Base-by-base conservation (phyloP, 1,139 yeast species). In the Debaryomyces subglobosus region DNA sequence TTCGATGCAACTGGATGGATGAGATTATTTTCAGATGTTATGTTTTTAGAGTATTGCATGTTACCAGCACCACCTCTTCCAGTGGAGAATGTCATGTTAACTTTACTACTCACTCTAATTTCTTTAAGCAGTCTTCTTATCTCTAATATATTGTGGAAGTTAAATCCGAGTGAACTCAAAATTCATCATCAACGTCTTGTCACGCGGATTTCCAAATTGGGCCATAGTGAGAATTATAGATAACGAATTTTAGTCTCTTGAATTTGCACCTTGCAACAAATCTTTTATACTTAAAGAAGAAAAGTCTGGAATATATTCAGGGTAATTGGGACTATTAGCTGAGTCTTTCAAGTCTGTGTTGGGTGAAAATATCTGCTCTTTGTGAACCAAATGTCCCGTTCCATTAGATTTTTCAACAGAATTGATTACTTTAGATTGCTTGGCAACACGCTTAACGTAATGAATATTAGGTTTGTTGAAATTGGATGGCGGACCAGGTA, bases 61-160 rank as follows among this genome's bases (percentile, higher is more conserved):
- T 72, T 72, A 2, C 77, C 77, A 16, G 71, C 69, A 30, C 77
- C 77, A 15, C 77, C 77, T 56, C 77, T 63, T 21, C 77, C 77
- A 2, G 72, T 68, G 2, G 71, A 63, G 45, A 59, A 62, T 12
- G 53, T 40, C 56, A 53, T 55, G 15, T 29, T 20, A 13, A 24
- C 34, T 15, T 18, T n/a, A 16, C 13, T 35, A 8, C 38, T 35
- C 38, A 20, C 25, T 35, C 24, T n/a, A 41, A n/a, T 6, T 21
- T 13, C 20, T n/a, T 5, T 35, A 35, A 34, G 13, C 18, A 16
- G 3, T 18, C n/a, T 6, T 35, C 38, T 35, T 35, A 35, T 35
- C 38, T 18, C 15, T 35, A 20, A 35, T 20, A 21, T 35, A 12
- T 2, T 8, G 13, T 38, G 38, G 18, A 24, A 24, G 37, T n/a